These are phyloP conservation scores for Claviceps sp. DNA, from an alignment of 2,329 filamentous ascomycete genomes.

Conservation along the genomic window DNA sequence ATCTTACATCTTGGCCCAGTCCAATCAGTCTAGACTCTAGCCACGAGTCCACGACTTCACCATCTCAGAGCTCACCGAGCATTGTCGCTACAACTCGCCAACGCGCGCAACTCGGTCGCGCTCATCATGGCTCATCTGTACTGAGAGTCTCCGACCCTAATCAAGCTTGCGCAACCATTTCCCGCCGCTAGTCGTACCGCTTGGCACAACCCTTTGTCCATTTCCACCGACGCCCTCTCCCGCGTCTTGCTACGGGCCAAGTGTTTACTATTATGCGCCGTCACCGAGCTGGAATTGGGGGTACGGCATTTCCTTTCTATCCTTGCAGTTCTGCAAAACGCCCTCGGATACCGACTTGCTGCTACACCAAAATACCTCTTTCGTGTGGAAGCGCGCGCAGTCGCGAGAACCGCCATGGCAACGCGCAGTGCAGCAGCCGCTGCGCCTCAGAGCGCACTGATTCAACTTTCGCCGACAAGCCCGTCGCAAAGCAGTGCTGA, in stretches of 20 bases:
- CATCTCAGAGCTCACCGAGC: too few relatives aligned
- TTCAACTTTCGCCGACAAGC: not conserved
- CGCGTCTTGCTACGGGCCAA: not conserved
- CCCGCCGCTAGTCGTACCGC: too few relatives aligned
- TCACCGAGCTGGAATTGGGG: not conserved
- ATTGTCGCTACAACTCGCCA: too few relatives aligned
- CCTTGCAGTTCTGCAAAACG: not conserved
- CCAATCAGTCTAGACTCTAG: too few relatives aligned
- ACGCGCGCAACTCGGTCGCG: too few relatives aligned
- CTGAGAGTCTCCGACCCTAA: too few relatives aligned
- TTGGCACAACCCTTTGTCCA: too few relatives aligned
- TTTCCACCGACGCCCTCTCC: not conserved
- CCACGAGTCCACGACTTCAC: too few relatives aligned
- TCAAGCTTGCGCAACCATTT: too few relatives aligned
- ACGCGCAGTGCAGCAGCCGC: not conserved
- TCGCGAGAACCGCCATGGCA: not conserved
- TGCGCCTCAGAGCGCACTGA: not conserved
- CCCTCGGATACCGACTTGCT: not conserved
- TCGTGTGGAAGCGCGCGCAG: not conserved
- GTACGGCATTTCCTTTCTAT: not conserved
- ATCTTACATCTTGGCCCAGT: not conserved
- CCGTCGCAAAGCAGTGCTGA: not conserved
- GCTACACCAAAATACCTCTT: not conserved
- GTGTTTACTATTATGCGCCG: not conserved
- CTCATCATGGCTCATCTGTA: too few relatives aligned